Evolutionary conservation across 2,329 filamentous ascomycete genomes (phyloP).

Genomic region (Apiospora pterosperma): DNA sequence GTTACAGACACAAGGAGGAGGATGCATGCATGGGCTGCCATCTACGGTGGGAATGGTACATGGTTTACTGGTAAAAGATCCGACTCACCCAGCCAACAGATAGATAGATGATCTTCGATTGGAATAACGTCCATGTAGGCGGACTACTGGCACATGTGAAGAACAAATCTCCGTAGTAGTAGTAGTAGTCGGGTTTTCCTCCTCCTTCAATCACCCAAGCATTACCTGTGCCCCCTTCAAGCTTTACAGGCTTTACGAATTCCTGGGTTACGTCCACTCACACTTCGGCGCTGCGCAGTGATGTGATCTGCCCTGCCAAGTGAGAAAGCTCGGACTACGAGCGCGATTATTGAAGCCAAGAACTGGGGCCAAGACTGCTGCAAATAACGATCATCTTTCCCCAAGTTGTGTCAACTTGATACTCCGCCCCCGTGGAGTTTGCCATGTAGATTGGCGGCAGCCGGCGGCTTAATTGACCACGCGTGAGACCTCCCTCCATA

Average conservation of each 20-base stretch:
- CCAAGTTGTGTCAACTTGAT: not conserved
- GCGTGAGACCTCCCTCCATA: not conserved
- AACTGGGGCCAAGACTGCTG: not conserved
- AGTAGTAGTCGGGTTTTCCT: too few relatives aligned
- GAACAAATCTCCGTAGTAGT: too few relatives aligned
- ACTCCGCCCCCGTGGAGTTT: not conserved
- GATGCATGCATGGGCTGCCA: not conserved
- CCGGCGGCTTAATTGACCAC: not conserved
- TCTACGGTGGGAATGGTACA: not conserved
- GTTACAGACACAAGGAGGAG: not conserved
- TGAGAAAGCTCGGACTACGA: not conserved
- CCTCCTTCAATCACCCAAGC: not conserved
- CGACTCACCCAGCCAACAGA: not conserved
- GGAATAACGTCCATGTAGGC: too few relatives aligned
- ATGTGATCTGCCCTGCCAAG: not conserved
- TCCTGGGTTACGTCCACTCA: not conserved
- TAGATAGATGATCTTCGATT: too few relatives aligned
- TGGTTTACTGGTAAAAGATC: not conserved
- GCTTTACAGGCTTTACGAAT: not conserved
- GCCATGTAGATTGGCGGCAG: not conserved
- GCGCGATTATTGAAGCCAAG: not conserved
- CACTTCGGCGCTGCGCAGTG: not conserved
- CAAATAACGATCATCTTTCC: not conserved
- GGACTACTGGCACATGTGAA: too few relatives aligned
- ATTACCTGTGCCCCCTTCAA: not conserved